These are phyloP conservation scores for Pythium dissotocum DNA, from an alignment of 352 stramenopile genomes.

Conservation along the genomic window DNA sequence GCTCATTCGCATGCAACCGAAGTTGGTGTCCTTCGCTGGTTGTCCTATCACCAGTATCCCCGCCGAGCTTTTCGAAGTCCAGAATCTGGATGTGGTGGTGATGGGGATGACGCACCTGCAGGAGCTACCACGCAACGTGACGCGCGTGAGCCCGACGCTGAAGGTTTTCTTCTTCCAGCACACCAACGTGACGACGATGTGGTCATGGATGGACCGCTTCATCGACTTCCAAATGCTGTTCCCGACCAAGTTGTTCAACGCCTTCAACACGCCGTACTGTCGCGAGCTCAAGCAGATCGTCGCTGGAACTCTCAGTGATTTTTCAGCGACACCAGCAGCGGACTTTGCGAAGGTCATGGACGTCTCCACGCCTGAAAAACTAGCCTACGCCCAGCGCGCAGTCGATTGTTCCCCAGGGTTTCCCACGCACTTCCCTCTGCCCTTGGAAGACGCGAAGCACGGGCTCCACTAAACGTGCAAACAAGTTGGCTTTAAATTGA, in stretches of 20 bases:
- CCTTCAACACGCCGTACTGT: not conserved
- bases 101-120: not conserved
- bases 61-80: not conserved
- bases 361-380: not conserved
- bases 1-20: slow-evolving; percentile 4
- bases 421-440: not conserved
- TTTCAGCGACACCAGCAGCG: not conserved
- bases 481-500: no score
- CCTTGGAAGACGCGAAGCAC: no score
- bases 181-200: not conserved
- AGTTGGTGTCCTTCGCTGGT: slow-evolving; percentile 9
- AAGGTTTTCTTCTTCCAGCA: not conserved
- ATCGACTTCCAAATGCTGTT: not conserved
- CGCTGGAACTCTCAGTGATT: not conserved
- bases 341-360: not conserved
- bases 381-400: not conserved
- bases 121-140: not conserved
- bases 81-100: not conserved
- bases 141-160: not conserved
- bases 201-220: not conserved
- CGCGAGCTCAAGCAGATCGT: not conserved
- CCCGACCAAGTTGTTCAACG: not conserved
- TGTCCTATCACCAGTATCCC: not conserved
- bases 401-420: not conserved
- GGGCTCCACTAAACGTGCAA: no score